Evolutionary conservation across 805 yeast genomes (phyloP).

Genomic region (Wickerhamiella australiensis): DNA sequence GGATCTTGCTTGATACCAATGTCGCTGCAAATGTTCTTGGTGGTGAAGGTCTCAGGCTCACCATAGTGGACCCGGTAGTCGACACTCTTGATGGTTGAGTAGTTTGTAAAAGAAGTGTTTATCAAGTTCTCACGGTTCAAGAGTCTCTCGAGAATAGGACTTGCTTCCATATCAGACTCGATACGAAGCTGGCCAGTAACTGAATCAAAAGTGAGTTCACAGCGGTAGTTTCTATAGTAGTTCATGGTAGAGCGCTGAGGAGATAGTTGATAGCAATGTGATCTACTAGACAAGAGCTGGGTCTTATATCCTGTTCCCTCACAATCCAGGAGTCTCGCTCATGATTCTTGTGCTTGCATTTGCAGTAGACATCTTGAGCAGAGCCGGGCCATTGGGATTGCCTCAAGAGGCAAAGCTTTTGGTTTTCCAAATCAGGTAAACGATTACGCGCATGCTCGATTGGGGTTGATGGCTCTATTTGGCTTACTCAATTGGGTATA

Average conservation of each 20-base stretch:
- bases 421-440: neutral
- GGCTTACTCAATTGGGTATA: neutral
- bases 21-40: neutral
- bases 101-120: neutral
- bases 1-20: neutral
- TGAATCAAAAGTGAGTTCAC: neutral
- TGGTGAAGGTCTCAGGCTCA: neutral
- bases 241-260: no score
- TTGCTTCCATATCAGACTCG: neutral
- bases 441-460: neutral
- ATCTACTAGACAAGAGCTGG: neutral
- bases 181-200: neutral
- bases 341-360: neutral
- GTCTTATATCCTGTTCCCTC: neutral
- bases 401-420: neutral
- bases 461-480: neutral
- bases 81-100: neutral
- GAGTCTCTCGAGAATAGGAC: neutral
- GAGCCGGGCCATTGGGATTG: neutral
- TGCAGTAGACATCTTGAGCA: neutral
- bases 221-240: slow-evolving; percentile 1
- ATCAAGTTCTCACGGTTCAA: neutral
- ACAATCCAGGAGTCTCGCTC: neutral
- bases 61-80: neutral
- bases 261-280: neutral